Evolutionary conservation across 495 filamentous ascomycete genomes (phyloP).

Genomic region (Aspergillus heteromorphus): DNA sequence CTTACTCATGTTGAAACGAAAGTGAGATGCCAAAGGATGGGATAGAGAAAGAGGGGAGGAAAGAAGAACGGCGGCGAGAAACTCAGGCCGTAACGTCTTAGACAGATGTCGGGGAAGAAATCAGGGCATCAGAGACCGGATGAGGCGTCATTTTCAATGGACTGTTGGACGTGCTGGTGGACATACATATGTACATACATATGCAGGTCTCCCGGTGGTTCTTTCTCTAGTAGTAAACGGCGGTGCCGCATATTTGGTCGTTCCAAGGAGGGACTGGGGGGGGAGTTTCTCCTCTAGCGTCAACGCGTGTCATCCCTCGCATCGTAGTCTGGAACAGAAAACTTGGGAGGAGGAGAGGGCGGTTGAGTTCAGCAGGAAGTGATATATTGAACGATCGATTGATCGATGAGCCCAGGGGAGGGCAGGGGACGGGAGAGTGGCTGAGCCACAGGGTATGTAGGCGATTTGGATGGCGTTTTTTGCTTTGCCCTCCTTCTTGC

Average conservation of each 20-base stretch:
- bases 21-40: background rate
- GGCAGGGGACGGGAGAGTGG: background rate
- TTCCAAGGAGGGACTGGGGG: conserved; percentile 19
- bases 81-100: background rate
- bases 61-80: conserved; percentile 2
- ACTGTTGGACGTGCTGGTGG: conserved; percentile 7
- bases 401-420: background rate
- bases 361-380: background rate
- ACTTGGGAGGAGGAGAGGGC: background rate
- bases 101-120: conserved; percentile 11
- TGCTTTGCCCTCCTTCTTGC: background rate
- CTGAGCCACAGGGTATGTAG: background rate
- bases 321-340: conserved; percentile 12
- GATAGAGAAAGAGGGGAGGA: background rate
- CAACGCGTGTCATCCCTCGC: conserved; percentile 16
- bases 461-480: background rate
- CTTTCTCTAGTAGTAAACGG: conserved; percentile 16
- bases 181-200: conserved; percentile 14
- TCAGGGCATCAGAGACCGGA: conserved; percentile 10
- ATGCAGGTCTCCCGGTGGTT: conserved; percentile 13
- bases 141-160: conserved; percentile 27
- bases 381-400: background rate
- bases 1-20: background rate
- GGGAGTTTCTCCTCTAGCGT: conserved; percentile 6
- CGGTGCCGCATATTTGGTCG: conserved; percentile 18